A percentile compares a stretch with the other conserved stretches of the same genome.
Conservation (phyloP, 2,329 filamentous ascomycete species). For the Lecanosticta acicola region DNA sequence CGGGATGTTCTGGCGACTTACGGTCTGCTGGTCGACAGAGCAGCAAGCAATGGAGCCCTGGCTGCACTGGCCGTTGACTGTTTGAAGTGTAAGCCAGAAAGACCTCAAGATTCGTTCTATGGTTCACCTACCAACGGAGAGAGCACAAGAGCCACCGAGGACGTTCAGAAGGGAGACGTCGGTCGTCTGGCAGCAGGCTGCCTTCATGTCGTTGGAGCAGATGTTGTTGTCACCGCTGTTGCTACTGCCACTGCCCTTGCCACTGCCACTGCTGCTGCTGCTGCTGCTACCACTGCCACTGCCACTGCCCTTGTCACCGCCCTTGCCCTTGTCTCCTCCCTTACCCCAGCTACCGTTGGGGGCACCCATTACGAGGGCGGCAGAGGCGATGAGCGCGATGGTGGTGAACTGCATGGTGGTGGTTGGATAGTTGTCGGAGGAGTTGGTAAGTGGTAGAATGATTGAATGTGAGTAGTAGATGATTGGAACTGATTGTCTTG, state of each 20-base stretch:
- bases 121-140: too few relatives aligned
- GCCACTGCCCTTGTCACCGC: background rate
- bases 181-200: background rate
- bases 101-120: background rate
- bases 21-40: background rate
- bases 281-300: background rate
- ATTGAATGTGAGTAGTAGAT: background rate
- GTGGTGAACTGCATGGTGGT: background rate
- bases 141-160: background rate
- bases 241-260: background rate
- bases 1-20: too few relatives aligned
- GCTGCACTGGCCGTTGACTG: background rate
- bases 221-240: background rate
- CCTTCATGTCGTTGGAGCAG: background rate
- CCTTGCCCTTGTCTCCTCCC: too few relatives aligned
- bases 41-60: background rate
- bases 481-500: background rate
- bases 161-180: background rate
- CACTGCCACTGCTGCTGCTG: background rate
- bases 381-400: background rate
- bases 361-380: background rate
- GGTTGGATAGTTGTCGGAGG: background rate
- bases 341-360: too few relatives aligned
- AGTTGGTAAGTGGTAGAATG: background rate
- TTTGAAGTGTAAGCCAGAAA: background rate